Evolutionary conservation across 306 rosid species (phyloP), one percentile per base, ranked within the genome.

Genomic region (Cicer bijugum): DNA sequence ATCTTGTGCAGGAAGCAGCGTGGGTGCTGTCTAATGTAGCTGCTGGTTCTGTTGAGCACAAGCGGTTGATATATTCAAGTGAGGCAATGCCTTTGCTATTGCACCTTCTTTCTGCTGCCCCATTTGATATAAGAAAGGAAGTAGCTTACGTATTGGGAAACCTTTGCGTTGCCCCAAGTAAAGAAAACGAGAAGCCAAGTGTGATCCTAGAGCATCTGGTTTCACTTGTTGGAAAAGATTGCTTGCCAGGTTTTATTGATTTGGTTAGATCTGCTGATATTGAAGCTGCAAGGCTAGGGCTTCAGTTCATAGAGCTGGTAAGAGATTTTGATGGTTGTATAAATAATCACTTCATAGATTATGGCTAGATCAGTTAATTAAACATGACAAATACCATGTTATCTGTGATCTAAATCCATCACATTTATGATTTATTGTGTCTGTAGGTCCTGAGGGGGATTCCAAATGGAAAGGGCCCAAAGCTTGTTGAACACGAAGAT

Each of bases 11-110:
- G 99, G 97, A 95, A 87, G 91, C 97, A 72, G 87, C 97, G 15
- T 95, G 99, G 97, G 97, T 87, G 62, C 86, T 95, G 40, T 91
- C 97, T 69, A 95, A 95, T 82, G 79, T 91, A 51, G 99, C 97
- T 44, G 92, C 97, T 8, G 96, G 96, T 67, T 88, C 96, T 38
- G 43, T 88, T 45, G 96, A 90, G 77, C 97, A 88, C 81, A 95
- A 95, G 88, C 88, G 82, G 69, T 77, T 90, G 79, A 90, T 95
- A 72, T 87, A 80, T 80, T 82, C 86, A 12, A 90, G 92, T n/a
- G 90, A 88, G 70, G 88, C 87, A 0, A 76, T 86, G 84, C 81
- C 90, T 28, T 56, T 90, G 83, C 84, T 95, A 46, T 74, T 91
- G 75, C 87, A 69, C 46, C 96, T 91, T 70, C 87, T 91, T 68